Base-by-base conservation (phyloP, 805 yeast genomes). In the Metschnikowia hibisci region DNA sequence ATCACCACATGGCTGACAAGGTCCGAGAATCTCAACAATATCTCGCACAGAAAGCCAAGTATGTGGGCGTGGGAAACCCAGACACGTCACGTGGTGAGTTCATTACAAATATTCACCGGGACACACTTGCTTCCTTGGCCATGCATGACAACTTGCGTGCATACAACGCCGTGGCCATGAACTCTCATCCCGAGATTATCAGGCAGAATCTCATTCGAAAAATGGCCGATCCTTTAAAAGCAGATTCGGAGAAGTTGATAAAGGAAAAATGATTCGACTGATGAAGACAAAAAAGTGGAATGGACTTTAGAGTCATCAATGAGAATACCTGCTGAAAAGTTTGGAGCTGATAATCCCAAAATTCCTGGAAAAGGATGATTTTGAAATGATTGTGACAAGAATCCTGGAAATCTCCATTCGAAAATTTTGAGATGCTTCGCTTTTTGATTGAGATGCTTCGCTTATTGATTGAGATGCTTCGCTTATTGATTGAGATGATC, bases 31-130 rank as follows among this genome's bases (percentile, higher is more conserved):
- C 72, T 47, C 83, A 77, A 53, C 67, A 70, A 36, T 81, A 71
- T 56, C 79, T 77, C 37, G 74, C 69, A 26, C 67, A 79, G 40
- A 81, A 80, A 53, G 51, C 78, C 33, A 79, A 82, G 55, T 80
- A 84, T 56, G 67, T 83, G 16, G 96, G 95, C 1, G 61, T 90
- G 1, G 96, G 96, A 0, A 74, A 80, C 55, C 73, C 89, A 8
- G 81, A 80, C 41, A 88, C 95, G 0, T 69, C 83, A 0, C 69
- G 82, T 40, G 64, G 66, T 12, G 91, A 86, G 59, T 90, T 91
- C 78, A 54, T 82, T 47, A 62, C 74, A 5, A 86, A 84, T 53
- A 69, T 83, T 2, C 80, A 79, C 43, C 65, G 86, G 46, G 95
- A 86, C 53, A 77, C 87, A 1, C 76, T 77, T 44, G 74, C 84